These are phyloP conservation scores for Suhomyces taliae DNA, from an alignment of 1,139 yeast species.

Conservation along the genomic window DNA sequence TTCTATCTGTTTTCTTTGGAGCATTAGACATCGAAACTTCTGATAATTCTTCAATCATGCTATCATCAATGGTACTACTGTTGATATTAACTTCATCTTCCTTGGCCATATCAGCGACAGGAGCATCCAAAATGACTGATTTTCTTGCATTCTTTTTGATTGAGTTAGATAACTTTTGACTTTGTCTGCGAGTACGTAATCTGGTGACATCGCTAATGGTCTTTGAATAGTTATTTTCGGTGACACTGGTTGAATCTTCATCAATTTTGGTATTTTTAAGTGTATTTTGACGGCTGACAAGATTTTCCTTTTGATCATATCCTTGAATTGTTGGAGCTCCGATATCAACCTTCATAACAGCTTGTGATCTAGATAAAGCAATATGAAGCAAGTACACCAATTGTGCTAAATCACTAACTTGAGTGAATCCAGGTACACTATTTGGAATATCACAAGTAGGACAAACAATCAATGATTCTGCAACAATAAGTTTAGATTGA, in stretches of 20 bases:
- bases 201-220: conserved; percentile 79
- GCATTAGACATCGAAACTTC: conserved; percentile 8
- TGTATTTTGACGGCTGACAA: conserved; percentile 4
- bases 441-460: conserved; percentile 52
- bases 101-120: conserved; percentile 52
- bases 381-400: conserved; percentile 75
- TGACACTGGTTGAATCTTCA: conserved; percentile 20
- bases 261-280: conserved; percentile 11
- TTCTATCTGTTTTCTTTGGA: conserved; percentile 12
- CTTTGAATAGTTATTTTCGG: conserved; percentile 54
- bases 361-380: conserved; percentile 76
- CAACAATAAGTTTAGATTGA: conserved; percentile 26
- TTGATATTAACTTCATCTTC: conserved; percentile 12
- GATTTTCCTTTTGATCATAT: conserved; percentile 7
- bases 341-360: conserved; percentile 51
- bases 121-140: conserved; percentile 51
- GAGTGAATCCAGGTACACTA: conserved; percentile 57
- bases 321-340: neutral
- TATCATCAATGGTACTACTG: conserved; percentile 20
- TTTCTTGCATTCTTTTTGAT: conserved; percentile 49
- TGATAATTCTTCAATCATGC: conserved; percentile 13
- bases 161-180: conserved; percentile 60
- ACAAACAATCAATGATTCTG: conserved; percentile 46
- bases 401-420: conserved; percentile 71
- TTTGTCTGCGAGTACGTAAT: conserved; percentile 71